Evolutionary conservation across 2,329 filamentous ascomycete species (phyloP), one percentile per base, ranked within the genome.

Genomic region (Xylaria sp.): DNA sequence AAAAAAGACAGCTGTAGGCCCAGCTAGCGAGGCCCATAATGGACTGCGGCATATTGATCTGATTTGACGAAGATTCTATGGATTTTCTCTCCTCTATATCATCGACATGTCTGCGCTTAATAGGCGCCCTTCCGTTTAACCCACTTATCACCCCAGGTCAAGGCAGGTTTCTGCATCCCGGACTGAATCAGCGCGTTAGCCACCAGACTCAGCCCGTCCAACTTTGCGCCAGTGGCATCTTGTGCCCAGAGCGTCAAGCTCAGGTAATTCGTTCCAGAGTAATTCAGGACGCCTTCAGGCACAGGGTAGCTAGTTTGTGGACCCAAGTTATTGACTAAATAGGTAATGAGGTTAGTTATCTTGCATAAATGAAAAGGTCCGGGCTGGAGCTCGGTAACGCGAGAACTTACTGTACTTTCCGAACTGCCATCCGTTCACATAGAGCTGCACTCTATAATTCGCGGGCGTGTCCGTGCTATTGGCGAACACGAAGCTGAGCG

Each of bases 371-470:
- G 5, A 32, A 32, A 32, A 21, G 11, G 9, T 14, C 1, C 14
- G 48, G 24, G 24, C 24, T 14, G 14, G 9, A 30, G 51, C 12
- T 5, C 0, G 39, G 4, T 32, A 14, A 4, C 24, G 42, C 11
- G 51, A 47, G 61, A 12, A 57, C 67, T 61, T 64, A 71, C 70
- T 78, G 61, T 82, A 83, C 67, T 82, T 80, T 6, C 84, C 84
- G 68, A 89, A 93, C 77, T 94, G 91, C 78, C 89, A 94, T 1
- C 92, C 92, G 73, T 94, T 94, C 53, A 94, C 88, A 74, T 86
- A 94, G 6, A 94, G 79, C 73, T 91, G 85, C 1, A 84, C 88
- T 19, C 91, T 83, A 70, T 90, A 92, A 55, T 71, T 57, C 45
- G 55, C 34, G 11, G 55, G 48, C 5, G 69, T 57, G 0, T 66